Evolutionary conservation across 345 rosid species (phyloP), one percentile per base, ranked within the genome.

Genomic region (Triadica sebifera): DNA sequence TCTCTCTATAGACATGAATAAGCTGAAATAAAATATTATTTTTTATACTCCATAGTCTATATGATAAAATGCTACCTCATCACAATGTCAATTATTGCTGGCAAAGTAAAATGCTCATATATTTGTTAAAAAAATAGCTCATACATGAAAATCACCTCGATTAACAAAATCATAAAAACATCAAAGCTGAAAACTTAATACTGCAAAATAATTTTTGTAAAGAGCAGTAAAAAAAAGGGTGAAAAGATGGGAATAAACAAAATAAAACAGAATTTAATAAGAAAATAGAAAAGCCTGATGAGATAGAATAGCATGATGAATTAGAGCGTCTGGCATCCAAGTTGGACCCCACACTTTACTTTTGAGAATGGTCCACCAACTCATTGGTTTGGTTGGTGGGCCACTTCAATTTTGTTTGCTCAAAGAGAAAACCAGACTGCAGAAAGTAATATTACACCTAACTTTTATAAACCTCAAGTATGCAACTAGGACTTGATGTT

Each of bases 281-380:
- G 19, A 61, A 61, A 61, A 17, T 43, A 53, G 12, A 55, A 75
- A 60, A 49, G 15, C 34, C 1, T 19, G 49, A 25, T 1, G 56
- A 69, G 66, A 60, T 5, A 55, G 75, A 65, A 17, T 4, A 41
- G 70, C 72, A 67, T 51, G n/a, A 74, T 68, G 76, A 71, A 59
- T 22, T 38, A 66, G 71, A 47, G 83, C 81, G 77, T 77, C 70
- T 59, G 69, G 75, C 73, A 67, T 67, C 70, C 53, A 41, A 65
- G 38, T 50, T 59, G 81, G 86, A 73, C 38, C 84, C 84, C 79
- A 57, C 71, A 50, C 47, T 70, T 74, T 68, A 63, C n/a, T 77
- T 69, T 81, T 70, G 79, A 79, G 77, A 29, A 77, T 73, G 86
- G 86, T 69, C 88, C 88, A 79, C 78, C 73, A 75, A 59, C 79